phyloP scores from a whole-genome alignment of 192 early-diverging fungal species.

The Tieghemiomyces parasiticus region DNA sequence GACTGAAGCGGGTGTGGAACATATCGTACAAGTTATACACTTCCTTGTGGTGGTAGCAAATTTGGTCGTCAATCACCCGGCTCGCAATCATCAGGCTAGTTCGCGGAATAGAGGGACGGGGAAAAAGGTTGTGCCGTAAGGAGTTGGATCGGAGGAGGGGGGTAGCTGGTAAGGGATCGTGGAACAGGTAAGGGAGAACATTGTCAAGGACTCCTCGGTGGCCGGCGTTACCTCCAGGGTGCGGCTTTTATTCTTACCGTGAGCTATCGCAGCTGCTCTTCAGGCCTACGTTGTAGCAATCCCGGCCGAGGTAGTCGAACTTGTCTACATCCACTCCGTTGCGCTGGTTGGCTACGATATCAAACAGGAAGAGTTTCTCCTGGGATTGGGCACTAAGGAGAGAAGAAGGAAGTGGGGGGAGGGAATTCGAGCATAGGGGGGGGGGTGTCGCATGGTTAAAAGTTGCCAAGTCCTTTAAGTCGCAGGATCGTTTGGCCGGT shows the following conservation, averaged over 20 bases:
- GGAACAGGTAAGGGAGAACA: too few relatives aligned
- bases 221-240: too few relatives aligned
- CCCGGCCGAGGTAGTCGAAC: slow-evolving; percentile 64
- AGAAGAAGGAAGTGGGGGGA: background rate
- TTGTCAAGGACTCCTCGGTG: too few relatives aligned
- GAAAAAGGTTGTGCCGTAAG: too few relatives aligned
- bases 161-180: too few relatives aligned
- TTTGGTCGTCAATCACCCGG: slow-evolving; percentile 77
- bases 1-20: slow-evolving; percentile 64
- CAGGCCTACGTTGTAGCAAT: slow-evolving; percentile 68
- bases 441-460: too few relatives aligned
- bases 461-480: background rate
- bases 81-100: slow-evolving; percentile 63
- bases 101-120: slow-evolving; percentile 32
- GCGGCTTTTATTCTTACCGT: slow-evolving; percentile 5
- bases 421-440: background rate
- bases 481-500: too few relatives aligned
- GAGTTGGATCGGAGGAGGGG: too few relatives aligned
- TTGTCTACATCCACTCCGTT: slow-evolving; percentile 94
- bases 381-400: slow-evolving; percentile 14
- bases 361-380: slow-evolving; percentile 67
- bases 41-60: slow-evolving; percentile 84
- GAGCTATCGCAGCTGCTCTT: slow-evolving; percentile 39
- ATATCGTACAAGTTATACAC: slow-evolving; percentile 75
- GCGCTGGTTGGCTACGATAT: slow-evolving; percentile 91